Evolutionary conservation across 352 stramenopile species (phyloP).

Genomic region (Phytopythium mirpurense): DNA sequence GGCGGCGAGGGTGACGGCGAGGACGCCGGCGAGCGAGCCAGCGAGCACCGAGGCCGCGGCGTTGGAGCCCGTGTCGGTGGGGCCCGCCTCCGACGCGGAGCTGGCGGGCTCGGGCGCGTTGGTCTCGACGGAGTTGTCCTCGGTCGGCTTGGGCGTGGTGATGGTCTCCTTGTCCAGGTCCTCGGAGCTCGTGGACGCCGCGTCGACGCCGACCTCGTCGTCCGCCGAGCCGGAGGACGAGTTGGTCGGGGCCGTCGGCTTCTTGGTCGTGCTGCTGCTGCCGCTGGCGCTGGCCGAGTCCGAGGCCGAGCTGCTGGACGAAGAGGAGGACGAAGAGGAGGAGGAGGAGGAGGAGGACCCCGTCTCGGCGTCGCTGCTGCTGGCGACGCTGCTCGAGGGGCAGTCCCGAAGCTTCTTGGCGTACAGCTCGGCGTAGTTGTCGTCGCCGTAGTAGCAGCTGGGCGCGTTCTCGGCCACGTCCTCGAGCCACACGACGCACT

Average conservation of each 20-base stretch:
- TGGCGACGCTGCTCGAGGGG: slow-evolving; percentile 4
- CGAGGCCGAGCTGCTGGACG: not conserved
- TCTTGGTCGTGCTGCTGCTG: slow-evolving; percentile 7
- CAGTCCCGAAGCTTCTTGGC: slow-evolving; percentile 45
- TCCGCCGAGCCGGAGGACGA: slow-evolving; percentile 2
- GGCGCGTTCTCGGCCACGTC: slow-evolving; percentile 50
- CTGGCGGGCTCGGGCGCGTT: not conserved
- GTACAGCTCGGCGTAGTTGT: slow-evolving; percentile 49
- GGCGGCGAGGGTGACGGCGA: slow-evolving; percentile 2
- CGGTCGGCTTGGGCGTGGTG: slow-evolving; percentile 5
- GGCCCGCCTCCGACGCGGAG: not conserved
- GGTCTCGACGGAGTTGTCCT: slow-evolving; percentile 8
- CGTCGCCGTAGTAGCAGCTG: slow-evolving; percentile 60
- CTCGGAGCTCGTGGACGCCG: slow-evolving; percentile 5
- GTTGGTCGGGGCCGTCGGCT: slow-evolving; percentile 4
- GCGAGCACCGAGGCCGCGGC: slow-evolving; percentile 4
- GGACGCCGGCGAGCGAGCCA: not conserved
- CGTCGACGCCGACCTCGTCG: slow-evolving; percentile 1
- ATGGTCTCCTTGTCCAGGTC: slow-evolving; percentile 8
- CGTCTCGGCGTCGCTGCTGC: not conserved
- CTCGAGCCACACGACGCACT: slow-evolving; percentile 46
- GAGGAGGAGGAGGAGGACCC: not conserved
- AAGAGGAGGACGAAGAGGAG: not conserved
- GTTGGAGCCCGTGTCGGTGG: not conserved
- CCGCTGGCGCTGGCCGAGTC: slow-evolving; percentile 1